Percentiles rank a stretch among this genome's conserved stretches.
These are phyloP conservation scores for Sclerotinia borealis DNA, from an alignment of 2,329 filamentous ascomycete species.

Conservation along the genomic window DNA sequence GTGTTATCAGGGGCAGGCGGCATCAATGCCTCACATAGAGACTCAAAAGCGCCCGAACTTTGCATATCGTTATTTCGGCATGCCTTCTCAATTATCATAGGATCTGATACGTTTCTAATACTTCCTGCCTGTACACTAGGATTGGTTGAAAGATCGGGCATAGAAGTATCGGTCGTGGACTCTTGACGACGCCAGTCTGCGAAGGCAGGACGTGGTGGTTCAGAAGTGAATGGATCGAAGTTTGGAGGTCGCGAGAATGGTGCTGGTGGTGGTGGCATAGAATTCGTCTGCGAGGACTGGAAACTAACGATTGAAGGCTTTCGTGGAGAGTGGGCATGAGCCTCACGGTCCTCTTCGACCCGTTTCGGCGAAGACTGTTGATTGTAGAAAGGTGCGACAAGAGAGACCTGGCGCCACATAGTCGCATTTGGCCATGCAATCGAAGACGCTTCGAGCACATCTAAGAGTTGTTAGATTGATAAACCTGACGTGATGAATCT, in stretches of 20 bases:
- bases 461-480: constrained; percentile 36
- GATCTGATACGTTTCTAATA: constrained; percentile 31
- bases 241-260: constrained; percentile 29
- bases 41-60: constrained; percentile 26
- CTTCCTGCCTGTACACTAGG: constrained; percentile 31
- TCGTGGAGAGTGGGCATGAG: constrained; percentile 58
- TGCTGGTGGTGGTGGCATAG: constrained; percentile 16
- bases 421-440: constrained; percentile 75
- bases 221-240: constrained; percentile 36
- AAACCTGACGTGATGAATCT: not conserved
- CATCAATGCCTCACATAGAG: constrained; percentile 29
- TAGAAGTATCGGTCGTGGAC: constrained; percentile 39
- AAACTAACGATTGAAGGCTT: constrained; percentile 22
- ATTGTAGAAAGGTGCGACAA: constrained; percentile 31
- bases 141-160: constrained; percentile 39
- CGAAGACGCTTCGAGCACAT: constrained; percentile 62
- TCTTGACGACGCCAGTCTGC: constrained; percentile 33
- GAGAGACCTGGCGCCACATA: constrained; percentile 56
- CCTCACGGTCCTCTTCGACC: constrained; percentile 43
- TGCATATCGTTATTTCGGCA: constrained; percentile 23
- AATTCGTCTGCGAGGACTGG: not conserved
- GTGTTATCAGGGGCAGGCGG: constrained; percentile 27
- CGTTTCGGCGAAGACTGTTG: constrained; percentile 32
- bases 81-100: constrained; percentile 22
- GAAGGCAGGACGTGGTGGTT: constrained; percentile 28